Evolutionary conservation across 2,329 filamentous ascomycete species (phyloP).

Genomic region (Aspergillus awamori): DNA sequence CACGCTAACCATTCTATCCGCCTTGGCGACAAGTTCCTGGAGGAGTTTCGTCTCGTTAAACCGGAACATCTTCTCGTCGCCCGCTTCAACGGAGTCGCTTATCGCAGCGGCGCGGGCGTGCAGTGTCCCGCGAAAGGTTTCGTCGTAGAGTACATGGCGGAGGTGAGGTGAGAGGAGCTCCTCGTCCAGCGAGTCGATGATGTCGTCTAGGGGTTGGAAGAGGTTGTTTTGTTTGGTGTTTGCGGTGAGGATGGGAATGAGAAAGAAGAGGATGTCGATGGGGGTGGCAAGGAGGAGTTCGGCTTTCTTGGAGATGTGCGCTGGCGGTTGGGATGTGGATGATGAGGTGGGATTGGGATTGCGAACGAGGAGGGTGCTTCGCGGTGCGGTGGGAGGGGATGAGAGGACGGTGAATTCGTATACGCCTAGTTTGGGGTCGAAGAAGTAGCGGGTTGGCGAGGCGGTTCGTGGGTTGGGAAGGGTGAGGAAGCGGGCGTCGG

Average conservation of each 20-base stretch:
- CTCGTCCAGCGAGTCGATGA: conserved; percentile 50
- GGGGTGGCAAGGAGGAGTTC: conserved; percentile 82
- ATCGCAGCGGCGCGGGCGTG: conserved; percentile 68
- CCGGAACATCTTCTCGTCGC: conserved; percentile 83
- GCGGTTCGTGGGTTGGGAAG: conserved; percentile 58
- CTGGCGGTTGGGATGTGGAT: conserved; percentile 30
- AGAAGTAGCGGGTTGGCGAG: conserved; percentile 56
- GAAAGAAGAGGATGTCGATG: conserved; percentile 80
- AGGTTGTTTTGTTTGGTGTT: conserved; percentile 37
- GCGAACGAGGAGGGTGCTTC: conserved; percentile 59
- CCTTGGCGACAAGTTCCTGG: conserved; percentile 68
- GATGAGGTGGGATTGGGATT: conserved; percentile 12
- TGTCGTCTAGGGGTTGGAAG: conserved; percentile 54
- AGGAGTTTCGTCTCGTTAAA: conserved; percentile 73
- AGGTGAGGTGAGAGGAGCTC: conserved; percentile 40
- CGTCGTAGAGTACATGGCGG: conserved; percentile 44
- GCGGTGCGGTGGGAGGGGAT: conserved; percentile 52
- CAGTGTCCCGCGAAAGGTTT: conserved; percentile 51
- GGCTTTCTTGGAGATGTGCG: conserved; percentile 66
- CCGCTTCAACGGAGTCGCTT: conserved; percentile 81
- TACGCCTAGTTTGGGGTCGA: conserved; percentile 61
- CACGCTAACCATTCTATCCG: conserved; percentile 64
- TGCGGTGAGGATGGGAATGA: conserved; percentile 70
- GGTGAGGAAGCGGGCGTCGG: conserved; percentile 58
- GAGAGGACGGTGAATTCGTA: conserved; percentile 64